Percentiles rank a stretch among this genome's conserved stretches.
Conservation (phyloP, 1,139 yeast genomes). For the Kodamaea ohmeri region DNA sequence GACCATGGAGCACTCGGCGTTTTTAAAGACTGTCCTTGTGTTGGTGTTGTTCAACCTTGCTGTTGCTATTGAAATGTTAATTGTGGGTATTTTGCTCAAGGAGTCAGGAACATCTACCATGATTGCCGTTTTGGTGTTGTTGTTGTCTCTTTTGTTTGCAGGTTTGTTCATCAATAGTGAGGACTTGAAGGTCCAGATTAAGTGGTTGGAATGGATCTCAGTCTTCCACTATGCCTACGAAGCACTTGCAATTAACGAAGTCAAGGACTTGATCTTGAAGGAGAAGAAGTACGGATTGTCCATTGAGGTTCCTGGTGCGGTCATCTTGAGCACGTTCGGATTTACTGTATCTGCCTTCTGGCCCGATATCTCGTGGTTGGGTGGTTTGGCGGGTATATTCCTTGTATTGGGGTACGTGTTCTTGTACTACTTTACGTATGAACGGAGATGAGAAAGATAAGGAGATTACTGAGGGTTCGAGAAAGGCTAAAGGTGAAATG, state of each 20-base stretch:
- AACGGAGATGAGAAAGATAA: constrained; percentile 49
- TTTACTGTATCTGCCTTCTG: constrained; percentile 77
- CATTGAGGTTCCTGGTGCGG: constrained; percentile 98
- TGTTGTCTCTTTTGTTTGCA: constrained; percentile 85
- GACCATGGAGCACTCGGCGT: constrained; percentile 75
- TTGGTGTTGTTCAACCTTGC: constrained; percentile 82
- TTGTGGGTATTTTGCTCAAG: constrained; percentile 80
- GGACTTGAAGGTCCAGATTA: constrained; percentile 66
- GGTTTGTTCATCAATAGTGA: constrained; percentile 87
- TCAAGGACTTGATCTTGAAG: constrained; percentile 76
- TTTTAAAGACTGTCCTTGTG: constrained; percentile 65
- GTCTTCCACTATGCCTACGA: constrained; percentile 96
- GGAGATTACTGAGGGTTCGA: not conserved
- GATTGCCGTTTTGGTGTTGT: constrained; percentile 76
- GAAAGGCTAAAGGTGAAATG: too few species aligned
- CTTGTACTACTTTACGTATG: constrained; percentile 70
- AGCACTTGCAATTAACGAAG: constrained; percentile 88
- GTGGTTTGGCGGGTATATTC: constrained; percentile 50
- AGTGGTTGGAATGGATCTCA: constrained; percentile 80
- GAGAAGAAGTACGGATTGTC: constrained; percentile 91
- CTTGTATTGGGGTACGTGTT: constrained; percentile 69
- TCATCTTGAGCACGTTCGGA: constrained; percentile 91
- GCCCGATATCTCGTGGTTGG: constrained; percentile 58
- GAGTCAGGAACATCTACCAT: constrained; percentile 95
- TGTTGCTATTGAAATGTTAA: constrained; percentile 77